phyloP scores from a whole-genome alignment of 192 early-diverging fungal species.

The Rhizophagus clarus region DNA sequence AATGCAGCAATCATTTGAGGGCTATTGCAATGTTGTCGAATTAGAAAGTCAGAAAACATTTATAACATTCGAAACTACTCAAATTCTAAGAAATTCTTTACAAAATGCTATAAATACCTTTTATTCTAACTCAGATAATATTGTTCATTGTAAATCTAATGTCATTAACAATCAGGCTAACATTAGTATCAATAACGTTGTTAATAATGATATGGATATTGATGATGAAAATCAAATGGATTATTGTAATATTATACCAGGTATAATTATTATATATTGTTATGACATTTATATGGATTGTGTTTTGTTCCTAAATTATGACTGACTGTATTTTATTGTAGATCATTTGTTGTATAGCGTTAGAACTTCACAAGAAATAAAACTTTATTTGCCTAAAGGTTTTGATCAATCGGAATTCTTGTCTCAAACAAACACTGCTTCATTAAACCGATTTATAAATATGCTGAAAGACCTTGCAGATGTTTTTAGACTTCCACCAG shows the following conservation, averaged over 20 bases:
- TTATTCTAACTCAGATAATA: constrained; percentile 37
- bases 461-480: constrained; percentile 47
- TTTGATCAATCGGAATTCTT: constrained; percentile 41
- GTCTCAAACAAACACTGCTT: not conserved
- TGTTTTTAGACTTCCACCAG: constrained; percentile 62
- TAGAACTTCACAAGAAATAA: constrained; percentile 32
- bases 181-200: not conserved
- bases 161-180: no score
- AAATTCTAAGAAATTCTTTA: not conserved
- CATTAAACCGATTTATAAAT: constrained; percentile 44
- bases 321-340: no score
- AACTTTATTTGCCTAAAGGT: constrained; percentile 42
- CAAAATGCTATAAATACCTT: constrained; percentile 34
- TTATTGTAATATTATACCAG: no score
- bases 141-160: constrained; percentile 39
- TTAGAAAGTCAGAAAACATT: not conserved
- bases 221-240: no score
- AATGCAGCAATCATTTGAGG: no score
- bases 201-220: no score
- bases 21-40: no score
- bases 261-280: no score
- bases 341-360: no score
- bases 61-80: not conserved
- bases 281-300: no score
- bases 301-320: no score